Conservation (phyloP, 768 basidiomycete genomes). For the Lentinula raphanica region DNA sequence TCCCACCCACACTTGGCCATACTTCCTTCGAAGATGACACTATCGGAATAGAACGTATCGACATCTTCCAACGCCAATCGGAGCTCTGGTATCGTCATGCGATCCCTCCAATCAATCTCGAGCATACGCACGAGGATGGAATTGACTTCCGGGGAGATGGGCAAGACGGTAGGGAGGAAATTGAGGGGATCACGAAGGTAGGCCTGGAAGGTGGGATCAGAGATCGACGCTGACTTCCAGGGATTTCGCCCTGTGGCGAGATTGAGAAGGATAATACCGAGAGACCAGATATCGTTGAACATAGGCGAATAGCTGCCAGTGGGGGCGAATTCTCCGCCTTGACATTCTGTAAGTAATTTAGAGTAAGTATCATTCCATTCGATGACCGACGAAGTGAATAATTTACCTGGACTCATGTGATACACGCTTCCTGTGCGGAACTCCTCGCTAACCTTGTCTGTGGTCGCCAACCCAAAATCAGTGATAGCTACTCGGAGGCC, state of each 20-base stretch:
- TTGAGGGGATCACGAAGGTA: conserved; percentile 71
- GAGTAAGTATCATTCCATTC: conserved; percentile 16
- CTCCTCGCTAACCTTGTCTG: conserved; percentile 78
- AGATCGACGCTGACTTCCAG: conserved; percentile 81
- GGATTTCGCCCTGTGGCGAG: conserved; percentile 93
- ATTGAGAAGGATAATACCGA: conserved; percentile 95
- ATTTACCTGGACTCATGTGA: conserved; percentile 91
- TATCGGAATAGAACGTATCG: conserved; percentile 65
- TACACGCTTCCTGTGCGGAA: conserved; percentile 97
- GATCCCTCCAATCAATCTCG: conserved; percentile 60
- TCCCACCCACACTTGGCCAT: conserved; percentile 80
- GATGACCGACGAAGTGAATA: conserved; percentile 9
- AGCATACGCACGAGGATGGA: conserved; percentile 70
- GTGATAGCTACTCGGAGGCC: conserved; percentile 81
- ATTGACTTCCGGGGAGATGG: conserved; percentile 72
- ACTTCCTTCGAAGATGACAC: conserved; percentile 73
- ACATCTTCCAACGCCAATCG: conserved; percentile 53
- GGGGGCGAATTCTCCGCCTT: conserved; percentile 64
- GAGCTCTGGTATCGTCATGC: conserved; percentile 47
- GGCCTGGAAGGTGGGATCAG: conserved; percentile 86
- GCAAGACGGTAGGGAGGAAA: conserved; percentile 84
- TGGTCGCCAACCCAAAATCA: conserved; percentile 93
- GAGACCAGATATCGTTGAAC: conserved; percentile 93
- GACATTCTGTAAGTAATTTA: conserved; percentile 70
- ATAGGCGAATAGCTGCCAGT: conserved; percentile 76